A percentile compares a stretch with the other conserved stretches of the same genome.
Conservation (phyloP, 106 monocot genomes). For the Platanthera zijinensis region DNA sequence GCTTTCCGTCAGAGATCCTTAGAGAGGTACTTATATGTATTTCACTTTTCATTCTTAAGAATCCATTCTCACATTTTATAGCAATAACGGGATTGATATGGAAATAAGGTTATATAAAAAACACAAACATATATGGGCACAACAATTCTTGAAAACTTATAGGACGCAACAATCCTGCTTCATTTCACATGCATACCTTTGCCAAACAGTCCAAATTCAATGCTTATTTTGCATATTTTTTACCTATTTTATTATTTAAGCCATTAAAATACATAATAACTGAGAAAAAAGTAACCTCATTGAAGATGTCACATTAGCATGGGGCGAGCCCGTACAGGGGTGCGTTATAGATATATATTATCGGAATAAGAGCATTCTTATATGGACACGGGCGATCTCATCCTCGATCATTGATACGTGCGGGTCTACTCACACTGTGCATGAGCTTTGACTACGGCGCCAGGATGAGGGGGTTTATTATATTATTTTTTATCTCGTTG, state of each 20-base stretch:
- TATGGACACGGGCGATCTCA: too few relatives aligned
- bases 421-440: too few relatives aligned
- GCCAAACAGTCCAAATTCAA: background rate
- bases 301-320: background rate
- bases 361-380: background rate
- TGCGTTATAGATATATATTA: background rate
- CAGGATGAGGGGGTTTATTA: too few relatives aligned
- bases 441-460: too few relatives aligned
- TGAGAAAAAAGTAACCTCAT: background rate
- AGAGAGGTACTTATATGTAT: slow-evolving; percentile 47
- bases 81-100: background rate
- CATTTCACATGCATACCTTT: too few relatives aligned
- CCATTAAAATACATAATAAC: background rate
- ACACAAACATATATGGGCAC: background rate
- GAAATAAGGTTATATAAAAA: background rate
- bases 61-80: background rate
- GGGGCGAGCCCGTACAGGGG: background rate
- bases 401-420: too few relatives aligned
- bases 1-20: slow-evolving; percentile 66
- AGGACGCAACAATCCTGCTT: background rate
- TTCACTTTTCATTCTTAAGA: background rate
- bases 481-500: too few relatives aligned
- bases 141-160: background rate
- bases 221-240: background rate
- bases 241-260: background rate